Evolutionary conservation across 495 filamentous ascomycete species (phyloP), one percentile per base, ranked within the genome.

Genomic region (Talaromyces stipitatus): DNA sequence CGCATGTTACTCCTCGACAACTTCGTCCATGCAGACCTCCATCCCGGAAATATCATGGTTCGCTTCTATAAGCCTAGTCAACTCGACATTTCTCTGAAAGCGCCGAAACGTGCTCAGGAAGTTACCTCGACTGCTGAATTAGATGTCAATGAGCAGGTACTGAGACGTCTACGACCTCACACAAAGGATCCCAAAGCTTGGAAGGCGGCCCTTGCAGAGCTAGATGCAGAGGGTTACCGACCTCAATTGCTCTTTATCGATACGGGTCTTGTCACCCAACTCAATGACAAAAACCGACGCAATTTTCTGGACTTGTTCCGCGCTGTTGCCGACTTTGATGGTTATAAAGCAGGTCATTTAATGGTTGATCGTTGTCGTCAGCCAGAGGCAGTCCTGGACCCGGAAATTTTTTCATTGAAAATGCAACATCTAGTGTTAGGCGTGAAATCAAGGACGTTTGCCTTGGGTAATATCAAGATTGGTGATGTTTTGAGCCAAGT

Each of bases 11-110:
- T 99, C 11, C 86, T 99, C 52, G 95, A 99, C 67, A 97, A 99
- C 65, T 99, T 99, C 67, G 84, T 97, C 53, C 95, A 99, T 63
- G 94, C 95, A n/a, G 95, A 99, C 70, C 76, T 99, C 9, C 95
- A 99, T 63, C 95, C 95, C 0, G 95, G 95, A 7, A 99, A 99
- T 67, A 97, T 99, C 74, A 97, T 99, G 92, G 95, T 99, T 47
- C 90, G 95, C 58, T 99, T 99, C 72, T 96, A 97, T 73, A 82
- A 94, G 64, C 85, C 91, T 0, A 84, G 83, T 29, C 78, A 85
- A 55, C 80, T 95, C 4, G 76, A 81, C 58, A 73, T 91, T 9
- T 78, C 81, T 18, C 76, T 81, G 33, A 74, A 77, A 63, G 78
- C 78, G 52, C 69, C 77, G 62, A 72, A 70, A 60, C 74, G 77